A percentile compares a stretch with the other conserved stretches of the same genome.
Conservation (phyloP, 164 flowering plant species). For the Malania oleifera region DNA sequence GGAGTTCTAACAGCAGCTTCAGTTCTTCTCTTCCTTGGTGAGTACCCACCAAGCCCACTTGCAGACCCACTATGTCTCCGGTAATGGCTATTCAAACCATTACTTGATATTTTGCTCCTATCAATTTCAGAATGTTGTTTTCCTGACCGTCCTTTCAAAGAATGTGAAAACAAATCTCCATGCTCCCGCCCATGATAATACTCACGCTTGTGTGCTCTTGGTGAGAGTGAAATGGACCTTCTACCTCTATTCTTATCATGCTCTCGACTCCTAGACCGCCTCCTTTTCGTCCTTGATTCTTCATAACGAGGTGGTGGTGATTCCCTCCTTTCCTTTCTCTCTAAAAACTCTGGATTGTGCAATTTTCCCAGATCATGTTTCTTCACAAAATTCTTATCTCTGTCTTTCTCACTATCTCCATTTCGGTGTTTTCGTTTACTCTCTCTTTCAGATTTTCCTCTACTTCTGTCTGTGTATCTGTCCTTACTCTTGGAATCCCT, state of each 20-base stretch:
- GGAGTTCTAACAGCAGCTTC: conserved; percentile 72
- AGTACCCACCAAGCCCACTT: conserved; percentile 94
- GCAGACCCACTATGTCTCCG: conserved; percentile 41
- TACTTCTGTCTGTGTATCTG: conserved; percentile 29
- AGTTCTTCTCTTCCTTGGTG: conserved; percentile 87
- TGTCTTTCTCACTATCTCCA: conserved; percentile 32
- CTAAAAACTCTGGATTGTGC: conserved; percentile 29
- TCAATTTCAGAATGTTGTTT: conserved; percentile 47
- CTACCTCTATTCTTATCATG: conserved; percentile 38
- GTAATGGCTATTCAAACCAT: conserved; percentile 48
- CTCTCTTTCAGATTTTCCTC: conserved; percentile 44
- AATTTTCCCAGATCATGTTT: conserved; percentile 32
- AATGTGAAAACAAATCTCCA: conserved; percentile 33
- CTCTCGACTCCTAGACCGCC: conserved; percentile 74
- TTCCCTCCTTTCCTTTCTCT: conserved; percentile 41
- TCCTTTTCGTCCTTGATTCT: conserved; percentile 49
- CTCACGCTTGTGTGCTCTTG: conserved; percentile 41
- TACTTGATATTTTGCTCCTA: conserved; percentile 34
- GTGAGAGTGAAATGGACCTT: conserved; percentile 55
- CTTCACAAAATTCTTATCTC: conserved; percentile 27
- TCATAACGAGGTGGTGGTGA: conserved; percentile 36
- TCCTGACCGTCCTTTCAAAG: conserved; percentile 37
- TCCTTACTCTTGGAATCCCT: conserved; percentile 28
- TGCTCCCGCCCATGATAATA: conserved; percentile 33
- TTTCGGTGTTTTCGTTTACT: conserved; percentile 44